phyloP scores from a whole-genome alignment of 805 yeast genomes.

The Candida odintsovae region DNA sequence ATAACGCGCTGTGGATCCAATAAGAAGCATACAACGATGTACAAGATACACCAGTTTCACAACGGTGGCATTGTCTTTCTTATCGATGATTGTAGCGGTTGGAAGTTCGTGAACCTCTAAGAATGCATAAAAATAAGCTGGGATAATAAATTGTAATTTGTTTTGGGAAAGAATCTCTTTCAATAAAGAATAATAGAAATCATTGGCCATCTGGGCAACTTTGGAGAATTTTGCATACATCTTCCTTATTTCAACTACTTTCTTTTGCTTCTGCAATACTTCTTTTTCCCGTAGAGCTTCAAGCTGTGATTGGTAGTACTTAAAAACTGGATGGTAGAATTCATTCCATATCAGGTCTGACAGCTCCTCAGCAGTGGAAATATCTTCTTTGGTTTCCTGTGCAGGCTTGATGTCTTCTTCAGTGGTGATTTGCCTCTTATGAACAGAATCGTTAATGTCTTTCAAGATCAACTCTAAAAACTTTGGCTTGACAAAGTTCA shows the following conservation, averaged over 20 bases:
- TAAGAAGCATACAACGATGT: conserved; percentile 43
- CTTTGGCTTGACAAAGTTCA: conserved; percentile 43
- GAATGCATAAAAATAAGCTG: conserved; percentile 12
- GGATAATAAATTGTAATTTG: conserved; percentile 26
- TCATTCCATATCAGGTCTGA: conserved; percentile 55
- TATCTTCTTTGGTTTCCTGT: conserved; percentile 2
- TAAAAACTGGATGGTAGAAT: conserved; percentile 59
- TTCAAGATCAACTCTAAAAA: conserved; percentile 37
- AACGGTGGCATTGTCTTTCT: conserved; percentile 6
- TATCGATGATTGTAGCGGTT: conserved; percentile 7
- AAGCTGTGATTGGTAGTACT: conserved; percentile 31
- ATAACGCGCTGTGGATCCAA: conserved; percentile 58
- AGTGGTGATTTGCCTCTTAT: not conserved
- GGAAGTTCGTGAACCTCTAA: conserved; percentile 1
- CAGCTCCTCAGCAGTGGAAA: conserved; percentile 23
- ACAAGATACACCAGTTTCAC: conserved; percentile 34
- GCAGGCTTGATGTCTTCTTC: conserved; percentile 9
- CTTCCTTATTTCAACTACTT: conserved; percentile 50
- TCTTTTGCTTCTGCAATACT: conserved; percentile 14
- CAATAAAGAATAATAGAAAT: conserved; percentile 42
- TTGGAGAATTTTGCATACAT: conserved; percentile 46
- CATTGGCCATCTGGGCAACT: conserved; percentile 38
- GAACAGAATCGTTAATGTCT: conserved; percentile 23
- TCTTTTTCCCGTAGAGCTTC: conserved; percentile 10
- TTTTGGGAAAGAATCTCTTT: conserved; percentile 33